Base-by-base conservation (phyloP, 208 protist genomes). In the Sergeia podlipaevii region DNA sequence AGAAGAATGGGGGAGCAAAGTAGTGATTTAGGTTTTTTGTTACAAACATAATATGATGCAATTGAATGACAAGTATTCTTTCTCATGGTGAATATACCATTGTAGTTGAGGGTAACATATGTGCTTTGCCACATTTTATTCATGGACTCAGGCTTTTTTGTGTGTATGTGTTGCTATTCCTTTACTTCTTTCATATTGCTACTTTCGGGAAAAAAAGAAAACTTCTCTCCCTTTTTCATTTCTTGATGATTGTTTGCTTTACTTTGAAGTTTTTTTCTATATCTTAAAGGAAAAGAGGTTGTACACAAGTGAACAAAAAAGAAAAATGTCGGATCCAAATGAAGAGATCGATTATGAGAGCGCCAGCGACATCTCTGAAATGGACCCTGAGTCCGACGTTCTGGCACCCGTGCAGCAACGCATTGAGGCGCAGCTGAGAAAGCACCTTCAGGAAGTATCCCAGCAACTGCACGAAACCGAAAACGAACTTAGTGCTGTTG, bases 381-480 rank as follows among this genome's bases (percentile, higher is more conserved):
- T 97, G 42, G 86, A 95, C 52, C 88, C 91, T 0, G 87, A 97
- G 33, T 85, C 77, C 1, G 68, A 74, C 0, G 54, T 97, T 27
- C 66, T 97, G 49, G 78, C 70, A 34, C 88, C 91, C 18, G 84
- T 95, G 3, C 91, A 97, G 67, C 60, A 81, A 55, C 73, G 88
- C 28, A 94, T 95, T 47, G 91, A 97, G 48, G 83, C 72, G 30
- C 92, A 97, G 70, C 64, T 96, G 11, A 33, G 84, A 4, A 84
- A 85, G 49, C 86, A 97, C 54, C 57, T 96, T 11, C 82, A 92
- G 32, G 85, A 97, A 45, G 38, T 96, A 7, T 76, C 73, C 15
- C 79, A 95, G 36, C 75, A 93, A 42, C 68, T 95, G 4, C 80
- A 92, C 24, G 89, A 97, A 51, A 80, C 80, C 8, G 87, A 76